These are phyloP conservation scores for Prosopis cineraria DNA, from an alignment of 306 rosid genomes.

Conservation along the genomic window DNA sequence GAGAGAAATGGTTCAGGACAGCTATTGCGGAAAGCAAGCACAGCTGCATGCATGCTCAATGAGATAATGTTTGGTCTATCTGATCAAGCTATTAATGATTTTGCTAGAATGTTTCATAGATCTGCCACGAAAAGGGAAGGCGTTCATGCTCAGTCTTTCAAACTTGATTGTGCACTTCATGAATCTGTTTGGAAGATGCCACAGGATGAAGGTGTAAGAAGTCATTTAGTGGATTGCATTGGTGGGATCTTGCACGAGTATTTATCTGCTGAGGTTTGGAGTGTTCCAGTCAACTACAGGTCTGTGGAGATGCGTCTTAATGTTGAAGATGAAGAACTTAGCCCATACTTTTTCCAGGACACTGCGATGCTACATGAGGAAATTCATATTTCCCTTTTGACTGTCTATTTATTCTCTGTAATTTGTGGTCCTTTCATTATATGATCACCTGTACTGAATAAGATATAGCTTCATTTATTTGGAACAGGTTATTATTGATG, in stretches of 20 bases:
- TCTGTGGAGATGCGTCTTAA: slow-evolving; percentile 44
- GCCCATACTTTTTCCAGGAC: slow-evolving; percentile 70
- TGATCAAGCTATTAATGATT: slow-evolving; percentile 60
- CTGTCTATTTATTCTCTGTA: slow-evolving; percentile 29
- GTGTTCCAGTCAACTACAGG: slow-evolving; percentile 59
- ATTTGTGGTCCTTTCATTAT: slow-evolving; percentile 31
- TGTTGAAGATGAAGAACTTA: slow-evolving; percentile 59
- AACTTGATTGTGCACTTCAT: slow-evolving; percentile 36
- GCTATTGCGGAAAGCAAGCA: slow-evolving; percentile 88
- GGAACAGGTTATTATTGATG: slow-evolving; percentile 89
- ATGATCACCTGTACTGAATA: slow-evolving; percentile 25
- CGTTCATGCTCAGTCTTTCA: slow-evolving; percentile 40
- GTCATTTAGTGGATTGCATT: slow-evolving; percentile 71
- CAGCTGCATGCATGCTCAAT: slow-evolving; percentile 86
- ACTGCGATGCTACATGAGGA: slow-evolving; percentile 84
- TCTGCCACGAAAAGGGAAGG: slow-evolving; percentile 37
- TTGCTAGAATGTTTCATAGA: slow-evolving; percentile 62
- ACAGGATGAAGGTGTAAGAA: slow-evolving; percentile 53
- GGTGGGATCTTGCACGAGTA: slow-evolving; percentile 86
- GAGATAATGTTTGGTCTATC: slow-evolving; percentile 92
- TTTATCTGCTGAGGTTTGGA: slow-evolving; percentile 87
- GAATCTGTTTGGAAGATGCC: slow-evolving; percentile 67
- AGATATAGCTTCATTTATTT: slow-evolving; percentile 40
- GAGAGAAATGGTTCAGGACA: slow-evolving; percentile 85
- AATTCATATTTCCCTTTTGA: slow-evolving; percentile 44